These are phyloP conservation scores for Aspergillus pseudoviridinutans DNA, from an alignment of 2,329 filamentous ascomycete species.

Conservation along the genomic window DNA sequence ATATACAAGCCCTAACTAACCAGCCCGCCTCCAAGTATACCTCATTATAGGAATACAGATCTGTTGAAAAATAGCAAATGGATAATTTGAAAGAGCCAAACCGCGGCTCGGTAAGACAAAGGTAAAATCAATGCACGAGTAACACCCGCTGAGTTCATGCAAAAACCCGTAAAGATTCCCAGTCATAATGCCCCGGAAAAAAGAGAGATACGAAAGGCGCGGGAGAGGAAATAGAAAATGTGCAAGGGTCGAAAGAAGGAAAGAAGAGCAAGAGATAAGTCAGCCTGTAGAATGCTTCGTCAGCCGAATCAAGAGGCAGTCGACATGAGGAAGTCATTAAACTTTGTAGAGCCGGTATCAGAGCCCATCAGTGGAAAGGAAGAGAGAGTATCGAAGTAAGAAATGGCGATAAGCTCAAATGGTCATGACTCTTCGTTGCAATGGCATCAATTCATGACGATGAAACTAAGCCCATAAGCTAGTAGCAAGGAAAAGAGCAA, in stretches of 20 bases:
- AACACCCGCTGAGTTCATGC: neutral
- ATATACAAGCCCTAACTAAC: neutral
- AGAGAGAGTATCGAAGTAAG: conserved; percentile 1
- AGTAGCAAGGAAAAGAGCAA: conserved; percentile 14
- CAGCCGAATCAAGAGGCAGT: neutral
- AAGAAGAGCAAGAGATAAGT: neutral
- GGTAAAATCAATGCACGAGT: neutral
- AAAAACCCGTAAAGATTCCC: neutral
- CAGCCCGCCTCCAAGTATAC: neutral
- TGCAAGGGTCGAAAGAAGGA: neutral
- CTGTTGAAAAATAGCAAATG: neutral
- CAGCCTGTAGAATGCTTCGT: neutral
- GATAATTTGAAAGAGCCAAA: neutral
- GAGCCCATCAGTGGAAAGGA: neutral
- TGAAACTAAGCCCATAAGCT: conserved; percentile 22
- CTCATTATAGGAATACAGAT: neutral
- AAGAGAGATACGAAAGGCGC: neutral
- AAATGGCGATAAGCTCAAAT: conserved; percentile 14
- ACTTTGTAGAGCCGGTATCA: neutral
- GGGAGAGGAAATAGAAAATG: neutral
- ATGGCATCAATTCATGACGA: conserved; percentile 33
- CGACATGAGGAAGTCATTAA: conserved; percentile 2
- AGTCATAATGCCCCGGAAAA: neutral
- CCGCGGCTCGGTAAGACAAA: neutral
- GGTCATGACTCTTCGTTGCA: conserved; percentile 39